Base-by-base conservation (phyloP, 768 basidiomycete genomes). In the Neoboletus magnificus region DNA sequence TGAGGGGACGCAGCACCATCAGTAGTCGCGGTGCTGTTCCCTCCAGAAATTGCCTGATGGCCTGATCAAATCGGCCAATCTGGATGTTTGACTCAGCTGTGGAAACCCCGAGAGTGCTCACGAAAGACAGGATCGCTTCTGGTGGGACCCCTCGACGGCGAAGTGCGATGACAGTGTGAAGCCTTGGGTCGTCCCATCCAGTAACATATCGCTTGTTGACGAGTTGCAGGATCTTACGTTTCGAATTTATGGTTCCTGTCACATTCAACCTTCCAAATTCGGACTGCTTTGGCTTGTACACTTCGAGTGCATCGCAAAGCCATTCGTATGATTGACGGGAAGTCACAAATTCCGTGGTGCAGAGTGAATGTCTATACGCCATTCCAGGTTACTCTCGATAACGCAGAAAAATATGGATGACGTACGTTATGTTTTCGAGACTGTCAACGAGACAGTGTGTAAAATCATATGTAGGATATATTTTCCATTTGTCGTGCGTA, bases 381-480 rank as follows among this genome's bases (percentile, higher is more conserved):
- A 11, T 3, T 35, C 52, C 15, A 50, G 18, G 29, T 46, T 27
- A 25, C 20, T 7, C 22, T 18, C 12, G 15, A 47, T 29, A 50
- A 52, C 4, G 44, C 23, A 18, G 18, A 50, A 36, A 20, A 18
- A 13, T 35, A 33, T 9, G 48, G 49, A 40, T 6, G 18, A 84
- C 95, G 71, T 66, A 98, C 97, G 95, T 92, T 60, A 99, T 98
- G 70, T 98, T 97, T 72, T 99, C 97, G 68, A 99, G 89, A 66
- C 95, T 98, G 81, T 99, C 97, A 52, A 92, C 91, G 50, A 99
- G 75, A 74, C 97, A 98, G 76, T 99, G 97, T 0, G 97, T 97
- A 71, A 96, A 98, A 70, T 99, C 97, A 69, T 99, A 99, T 0
- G 95, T 98, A 3, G 96, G 96, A 71, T 99, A 99, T 57, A 99